phyloP scores from a whole-genome alignment of 768 basidiomycete species.

The Naematelia encephala region DNA sequence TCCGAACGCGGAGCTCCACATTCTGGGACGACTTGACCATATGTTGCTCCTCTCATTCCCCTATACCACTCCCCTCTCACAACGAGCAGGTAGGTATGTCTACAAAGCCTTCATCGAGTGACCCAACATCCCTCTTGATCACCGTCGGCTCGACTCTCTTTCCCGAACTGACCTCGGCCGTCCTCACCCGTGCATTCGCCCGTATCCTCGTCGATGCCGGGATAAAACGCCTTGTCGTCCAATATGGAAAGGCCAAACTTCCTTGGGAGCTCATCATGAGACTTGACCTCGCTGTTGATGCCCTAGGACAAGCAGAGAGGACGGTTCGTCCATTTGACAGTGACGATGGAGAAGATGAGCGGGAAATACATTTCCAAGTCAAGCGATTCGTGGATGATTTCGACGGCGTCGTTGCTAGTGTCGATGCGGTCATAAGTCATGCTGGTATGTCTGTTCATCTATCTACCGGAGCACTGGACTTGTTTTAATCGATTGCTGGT shows the following conservation, averaged over 20 bases:
- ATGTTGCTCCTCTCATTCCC: too few species aligned
- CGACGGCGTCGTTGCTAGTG: conserved; percentile 61
- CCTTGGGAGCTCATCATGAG: conserved; percentile 2
- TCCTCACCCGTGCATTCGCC: conserved; percentile 62
- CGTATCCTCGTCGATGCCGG: conserved; percentile 58
- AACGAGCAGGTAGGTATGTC: too few species aligned
- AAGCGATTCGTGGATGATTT: conserved; percentile 52
- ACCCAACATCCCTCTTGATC: conserved; percentile 57
- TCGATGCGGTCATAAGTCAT: conserved; percentile 85
- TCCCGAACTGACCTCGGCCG: conserved; percentile 65
- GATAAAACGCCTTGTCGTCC: conserved; percentile 64
- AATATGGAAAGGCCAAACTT: conserved; percentile 61
- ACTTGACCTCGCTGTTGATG: not conserved
- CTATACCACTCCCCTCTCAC: too few species aligned
- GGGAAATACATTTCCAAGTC: not conserved
- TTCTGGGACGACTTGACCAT: too few species aligned
- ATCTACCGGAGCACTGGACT: not conserved
- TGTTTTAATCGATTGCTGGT: not conserved
- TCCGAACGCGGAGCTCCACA: too few species aligned
- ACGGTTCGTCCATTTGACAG: not conserved
- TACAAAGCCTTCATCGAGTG: too few species aligned
- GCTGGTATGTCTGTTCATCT: conserved; percentile 63
- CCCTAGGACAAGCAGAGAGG: conserved; percentile 6
- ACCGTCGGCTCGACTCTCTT: conserved; percentile 90
- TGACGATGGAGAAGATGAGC: not conserved